Evolutionary conservation across 345 rosid genomes (phyloP).

Genomic region (Pugionium cornutum): DNA sequence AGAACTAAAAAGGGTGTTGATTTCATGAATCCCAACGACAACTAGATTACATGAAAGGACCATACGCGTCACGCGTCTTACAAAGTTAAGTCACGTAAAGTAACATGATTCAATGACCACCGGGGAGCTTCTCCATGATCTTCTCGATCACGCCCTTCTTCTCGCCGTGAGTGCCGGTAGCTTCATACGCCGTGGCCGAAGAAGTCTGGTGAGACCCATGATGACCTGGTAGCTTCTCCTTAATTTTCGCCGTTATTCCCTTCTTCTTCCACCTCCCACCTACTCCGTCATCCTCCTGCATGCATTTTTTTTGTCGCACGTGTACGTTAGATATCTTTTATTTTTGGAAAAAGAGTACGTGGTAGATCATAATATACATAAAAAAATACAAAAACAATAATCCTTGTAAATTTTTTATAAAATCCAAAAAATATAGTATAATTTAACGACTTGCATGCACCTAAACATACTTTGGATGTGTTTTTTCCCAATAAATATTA

Average conservation of each 20-base stretch:
- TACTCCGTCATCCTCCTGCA: conserved; percentile 60
- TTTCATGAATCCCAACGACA: neutral
- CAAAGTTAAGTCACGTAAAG: neutral
- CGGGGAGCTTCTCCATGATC: conserved; percentile 66
- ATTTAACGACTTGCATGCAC: no score
- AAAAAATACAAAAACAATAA: no score
- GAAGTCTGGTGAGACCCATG: conserved; percentile 41
- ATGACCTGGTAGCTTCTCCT: conserved; percentile 60
- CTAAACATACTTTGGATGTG: no score
- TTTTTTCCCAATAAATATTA: no score
- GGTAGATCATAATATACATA: no score
- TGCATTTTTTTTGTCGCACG: neutral
- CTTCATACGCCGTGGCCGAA: conserved; percentile 35
- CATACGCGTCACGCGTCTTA: neutral
- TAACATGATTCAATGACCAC: conserved; percentile 20
- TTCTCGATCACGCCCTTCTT: conserved; percentile 68
- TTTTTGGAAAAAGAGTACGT: no score
- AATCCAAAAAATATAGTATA: no score
- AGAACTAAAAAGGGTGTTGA: no score
- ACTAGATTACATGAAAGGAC: conserved; percentile 2
- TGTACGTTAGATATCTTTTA: neutral
- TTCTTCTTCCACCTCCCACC: conserved; percentile 73
- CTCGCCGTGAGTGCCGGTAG: conserved; percentile 42
- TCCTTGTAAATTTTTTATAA: no score
- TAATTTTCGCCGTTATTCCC: conserved; percentile 45